A percentile compares a stretch with the other conserved stretches of the same genome.
Conservation (phyloP, 164 flowering plant species). For the Vitis cinerea region DNA sequence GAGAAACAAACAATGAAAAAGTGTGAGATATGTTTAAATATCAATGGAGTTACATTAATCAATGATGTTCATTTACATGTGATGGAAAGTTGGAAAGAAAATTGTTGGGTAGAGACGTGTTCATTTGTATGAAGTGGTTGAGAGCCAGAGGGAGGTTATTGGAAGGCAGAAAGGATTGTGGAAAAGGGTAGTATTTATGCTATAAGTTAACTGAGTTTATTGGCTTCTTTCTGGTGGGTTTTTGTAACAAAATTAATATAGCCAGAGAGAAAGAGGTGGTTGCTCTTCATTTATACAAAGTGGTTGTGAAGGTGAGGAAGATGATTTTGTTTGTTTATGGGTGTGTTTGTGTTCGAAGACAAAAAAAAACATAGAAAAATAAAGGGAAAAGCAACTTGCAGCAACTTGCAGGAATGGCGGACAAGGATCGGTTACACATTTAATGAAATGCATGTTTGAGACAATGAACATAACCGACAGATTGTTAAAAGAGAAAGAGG, state of each 20-base stretch:
- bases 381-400: conserved; percentile 12
- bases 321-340: background rate
- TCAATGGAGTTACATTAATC: background rate
- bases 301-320: background rate
- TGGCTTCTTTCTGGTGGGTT: conserved; percentile 5
- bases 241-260: background rate
- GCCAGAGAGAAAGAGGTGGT: conserved; percentile 9
- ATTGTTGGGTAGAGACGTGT: background rate
- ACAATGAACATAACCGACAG: no score
- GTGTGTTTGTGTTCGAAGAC: no score
- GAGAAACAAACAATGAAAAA: background rate
- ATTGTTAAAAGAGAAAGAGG: no score
- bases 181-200: background rate
- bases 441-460: background rate
- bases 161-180: conserved; percentile 3
- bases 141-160: background rate
- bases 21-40: background rate
- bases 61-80: background rate
- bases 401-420: conserved; percentile 14
- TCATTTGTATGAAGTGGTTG: conserved; percentile 19
- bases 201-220: background rate
- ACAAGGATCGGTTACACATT: conserved; percentile 1
- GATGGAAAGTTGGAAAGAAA: background rate
- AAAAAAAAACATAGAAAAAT: background rate
- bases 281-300: conserved; percentile 8